Base-by-base conservation (phyloP, 2,329 filamentous ascomycete genomes). In the Cucurbitaria berberidis region DNA sequence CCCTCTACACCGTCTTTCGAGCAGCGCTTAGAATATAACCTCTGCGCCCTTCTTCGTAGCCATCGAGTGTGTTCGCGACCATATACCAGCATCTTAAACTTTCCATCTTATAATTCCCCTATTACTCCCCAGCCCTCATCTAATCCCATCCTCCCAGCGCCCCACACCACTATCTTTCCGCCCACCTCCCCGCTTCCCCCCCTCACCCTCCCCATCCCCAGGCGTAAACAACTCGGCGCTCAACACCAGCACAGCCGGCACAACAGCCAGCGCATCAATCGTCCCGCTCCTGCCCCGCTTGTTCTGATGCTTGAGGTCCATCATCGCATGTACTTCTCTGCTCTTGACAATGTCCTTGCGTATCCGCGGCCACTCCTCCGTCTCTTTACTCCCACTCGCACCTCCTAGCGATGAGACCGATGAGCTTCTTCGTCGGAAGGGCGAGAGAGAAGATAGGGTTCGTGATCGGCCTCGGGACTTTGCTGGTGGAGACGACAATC, bases 161-260 rank as follows among this genome's bases (percentile, higher is more conserved):
- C 63, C 62, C 11, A 60, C 59, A 10, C 57, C 57, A 44, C 54
- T 60, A 24, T 52, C 55, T 39, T 64, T 66, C 44, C 59, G 45
- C 38, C 45, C 45, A 3, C 30, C 36, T 11, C 42, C 47, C n/a
- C 39, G 42, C 22, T 21, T 13, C 15, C 47, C 43, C 22, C 40
- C 53, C 24, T 53, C 53, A 30, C 32, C 49, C 38, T 24, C 51
- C 15, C 45, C 50, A 18, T 54, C 57, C 35, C 59, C 62, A 4
- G 72, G 72, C 44, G 71, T 74, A 35, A 74, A 74, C 41, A 74
- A 44, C 57, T 74, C 72, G 1, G 72, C 69, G 26, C 66, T 66
- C 58, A 74, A 34, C 30, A 74, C 62, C 50, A 74, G 44, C 18
- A 74, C 68, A 3, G 72, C 67, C 1, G 72, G 72, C 13, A 73